A percentile compares a stretch with the other conserved stretches of the same genome.
Evolutionary conservation across 1,284 basidiomycete species (phyloP).

Genomic region (Ceratobasidium sp.): DNA sequence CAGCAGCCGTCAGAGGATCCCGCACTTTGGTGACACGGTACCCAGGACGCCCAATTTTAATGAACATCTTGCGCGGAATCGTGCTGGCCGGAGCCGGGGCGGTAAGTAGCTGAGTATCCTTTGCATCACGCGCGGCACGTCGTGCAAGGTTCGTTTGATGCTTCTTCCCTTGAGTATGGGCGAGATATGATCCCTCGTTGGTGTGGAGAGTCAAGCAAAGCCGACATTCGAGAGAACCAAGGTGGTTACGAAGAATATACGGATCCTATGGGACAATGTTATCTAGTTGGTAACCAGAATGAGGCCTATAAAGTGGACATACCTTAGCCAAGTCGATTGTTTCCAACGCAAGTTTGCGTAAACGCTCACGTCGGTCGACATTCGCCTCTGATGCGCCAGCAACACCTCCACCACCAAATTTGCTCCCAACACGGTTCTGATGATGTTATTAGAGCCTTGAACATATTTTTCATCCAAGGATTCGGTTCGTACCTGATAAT

Average conservation of each 20-base stretch:
- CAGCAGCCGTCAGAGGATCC: conserved; percentile 69
- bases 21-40: conserved; percentile 92
- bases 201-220: conserved; percentile 98
- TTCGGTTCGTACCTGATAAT: conserved; percentile 56
- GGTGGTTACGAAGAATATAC: conserved; percentile 98
- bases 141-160: conserved; percentile 98
- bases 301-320: conserved; percentile 48
- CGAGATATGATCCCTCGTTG: conserved; percentile 98
- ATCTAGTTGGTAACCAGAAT: not conserved
- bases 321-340: conserved; percentile 97
- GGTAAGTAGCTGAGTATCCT: conserved; percentile 89
- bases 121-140: conserved; percentile 94
- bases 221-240: conserved; percentile 96
- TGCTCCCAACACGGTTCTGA: conserved; percentile 93
- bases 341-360: conserved; percentile 94
- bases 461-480: not conserved
- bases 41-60: conserved; percentile 97
- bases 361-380: conserved; percentile 93
- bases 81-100: conserved; percentile 76
- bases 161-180: conserved; percentile 99
- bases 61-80: conserved; percentile 91
- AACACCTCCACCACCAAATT: conserved; percentile 95
- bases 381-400: conserved; percentile 93
- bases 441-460: not conserved
- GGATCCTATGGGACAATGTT: conserved; percentile 76